Evolutionary conservation across 805 yeast species (phyloP).

Genomic region (Metschnikowia continentalis): DNA sequence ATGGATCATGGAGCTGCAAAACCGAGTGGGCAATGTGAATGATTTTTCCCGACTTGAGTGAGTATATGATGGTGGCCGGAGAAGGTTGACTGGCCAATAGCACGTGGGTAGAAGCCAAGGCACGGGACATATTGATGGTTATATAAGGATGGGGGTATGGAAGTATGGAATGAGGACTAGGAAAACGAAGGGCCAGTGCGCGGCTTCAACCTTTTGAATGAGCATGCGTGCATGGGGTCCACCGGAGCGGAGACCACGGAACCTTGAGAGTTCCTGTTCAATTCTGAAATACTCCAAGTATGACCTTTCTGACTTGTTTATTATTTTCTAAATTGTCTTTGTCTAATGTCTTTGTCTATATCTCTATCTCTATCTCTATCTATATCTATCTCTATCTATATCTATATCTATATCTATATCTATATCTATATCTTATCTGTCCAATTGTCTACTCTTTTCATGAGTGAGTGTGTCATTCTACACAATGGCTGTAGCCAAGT

Average conservation of each 20-base stretch:
- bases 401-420: too few relatives aligned
- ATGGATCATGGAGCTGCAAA: conserved; percentile 34
- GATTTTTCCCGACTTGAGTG: conserved; percentile 49
- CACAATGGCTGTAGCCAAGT: too few relatives aligned
- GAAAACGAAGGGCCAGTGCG: background rate
- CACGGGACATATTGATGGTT: conserved; percentile 46
- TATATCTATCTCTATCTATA: too few relatives aligned
- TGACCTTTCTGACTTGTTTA: too few relatives aligned
- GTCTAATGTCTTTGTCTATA: too few relatives aligned
- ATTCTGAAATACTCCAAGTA: too few relatives aligned
- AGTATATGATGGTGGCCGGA: conserved; percentile 66
- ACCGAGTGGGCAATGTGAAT: conserved; percentile 42
- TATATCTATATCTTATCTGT: too few relatives aligned
- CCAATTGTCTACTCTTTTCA: too few relatives aligned
- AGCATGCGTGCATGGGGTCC: background rate
- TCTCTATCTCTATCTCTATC: too few relatives aligned
- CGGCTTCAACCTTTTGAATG: background rate
- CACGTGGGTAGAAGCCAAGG: conserved; percentile 58
- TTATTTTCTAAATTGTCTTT: too few relatives aligned
- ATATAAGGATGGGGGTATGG: background rate
- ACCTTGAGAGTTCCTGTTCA: too few relatives aligned
- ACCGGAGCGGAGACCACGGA: background rate
- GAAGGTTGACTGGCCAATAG: conserved; percentile 42
- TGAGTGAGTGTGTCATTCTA: too few relatives aligned
- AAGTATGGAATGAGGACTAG: background rate